Base-by-base conservation (phyloP, 345 rosid genomes). In the Eucalyptus pauciflora region DNA sequence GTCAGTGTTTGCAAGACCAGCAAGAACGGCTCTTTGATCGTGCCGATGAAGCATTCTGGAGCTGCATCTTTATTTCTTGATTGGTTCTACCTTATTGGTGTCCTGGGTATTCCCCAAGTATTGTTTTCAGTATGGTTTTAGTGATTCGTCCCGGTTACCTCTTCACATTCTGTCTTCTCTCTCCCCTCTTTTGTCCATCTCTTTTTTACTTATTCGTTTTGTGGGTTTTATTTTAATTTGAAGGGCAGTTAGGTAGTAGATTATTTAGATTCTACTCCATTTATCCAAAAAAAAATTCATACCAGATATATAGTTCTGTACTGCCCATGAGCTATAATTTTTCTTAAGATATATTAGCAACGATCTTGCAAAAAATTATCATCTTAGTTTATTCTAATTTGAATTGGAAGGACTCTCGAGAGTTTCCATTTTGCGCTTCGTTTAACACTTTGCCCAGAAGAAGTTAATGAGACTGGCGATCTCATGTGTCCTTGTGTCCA, bases 1-100 rank as follows among this genome's bases (percentile, higher is more conserved):
- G 96, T 95, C 88, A 56, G 86, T 86, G 89, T 93, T 54, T 97
- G 99, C 48, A 92, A 95, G 43, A 91, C 87, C 89, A 94, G 92
- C 91, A 93, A 87, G 90, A 94, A 91, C 88, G 94, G 93, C 49
- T 52, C 93, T 51, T 83, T 92, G 88, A 81, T 87, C 79, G 90
- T 87, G 86, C 93, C 93, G 62, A 7, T 91, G 54, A 93, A 90
- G 91, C 94, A 89, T 89, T 96, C 97, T 52, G 89, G 87, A 90
- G 95, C 94, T 87, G 76, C 89, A 10, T 87, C 89, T 81, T 18
- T 49, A 10, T 17, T 43, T 64, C 67, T 87, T 3, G 83, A 76
- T 76, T 41, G 83, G 83, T 76, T 76, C 83, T 76, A 10, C 83
- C 46, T 37, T 20, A 37, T 76, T 37, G 62, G 87, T 87, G 85